phyloP scores from a whole-genome alignment of 345 rosid genomes.

The Jatropha curcas region DNA sequence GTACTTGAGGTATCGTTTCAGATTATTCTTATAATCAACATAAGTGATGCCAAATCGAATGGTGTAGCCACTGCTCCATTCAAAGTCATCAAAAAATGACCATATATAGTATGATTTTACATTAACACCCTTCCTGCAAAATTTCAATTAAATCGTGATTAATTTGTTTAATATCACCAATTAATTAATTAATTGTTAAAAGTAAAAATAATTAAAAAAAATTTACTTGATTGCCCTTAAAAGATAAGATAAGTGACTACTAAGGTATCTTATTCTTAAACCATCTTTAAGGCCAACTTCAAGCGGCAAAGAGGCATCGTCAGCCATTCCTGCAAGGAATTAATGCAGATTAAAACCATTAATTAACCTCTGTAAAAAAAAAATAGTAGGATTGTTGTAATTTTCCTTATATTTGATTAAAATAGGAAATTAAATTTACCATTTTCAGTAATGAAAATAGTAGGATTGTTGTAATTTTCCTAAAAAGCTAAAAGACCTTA shows the following conservation, averaged over 20 bases:
- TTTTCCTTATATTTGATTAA: too few species aligned
- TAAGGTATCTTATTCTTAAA: slow-evolving; percentile 12
- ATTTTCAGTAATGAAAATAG: slow-evolving; percentile 53
- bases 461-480: slow-evolving; percentile 46
- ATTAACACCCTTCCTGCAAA: slow-evolving; percentile 30
- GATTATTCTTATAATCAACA: slow-evolving; percentile 23
- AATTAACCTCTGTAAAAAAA: too few species aligned
- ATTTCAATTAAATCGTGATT: neutral
- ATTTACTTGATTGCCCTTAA: slow-evolving; percentile 17
- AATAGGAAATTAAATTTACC: slow-evolving; percentile 30
- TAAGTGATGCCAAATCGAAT: slow-evolving; percentile 30
- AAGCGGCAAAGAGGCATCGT: slow-evolving; percentile 16
- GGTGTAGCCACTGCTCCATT: slow-evolving; percentile 30
- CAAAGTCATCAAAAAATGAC: slow-evolving; percentile 34
- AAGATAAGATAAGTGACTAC: neutral
- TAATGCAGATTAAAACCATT: neutral
- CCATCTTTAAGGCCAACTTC: neutral
- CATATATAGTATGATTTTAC: slow-evolving; percentile 36
- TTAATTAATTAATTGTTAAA: neutral
- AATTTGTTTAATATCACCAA: too few species aligned
- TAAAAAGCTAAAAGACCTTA: too few species aligned
- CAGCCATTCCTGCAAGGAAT: slow-evolving; percentile 25
- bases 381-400: too few species aligned
- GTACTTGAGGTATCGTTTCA: slow-evolving; percentile 30
- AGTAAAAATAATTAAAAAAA: neutral